Percentiles rank a stretch among this genome's conserved stretches.
Conservation (phyloP, 805 yeast species). For the Komagataella mondaviorum region DNA sequence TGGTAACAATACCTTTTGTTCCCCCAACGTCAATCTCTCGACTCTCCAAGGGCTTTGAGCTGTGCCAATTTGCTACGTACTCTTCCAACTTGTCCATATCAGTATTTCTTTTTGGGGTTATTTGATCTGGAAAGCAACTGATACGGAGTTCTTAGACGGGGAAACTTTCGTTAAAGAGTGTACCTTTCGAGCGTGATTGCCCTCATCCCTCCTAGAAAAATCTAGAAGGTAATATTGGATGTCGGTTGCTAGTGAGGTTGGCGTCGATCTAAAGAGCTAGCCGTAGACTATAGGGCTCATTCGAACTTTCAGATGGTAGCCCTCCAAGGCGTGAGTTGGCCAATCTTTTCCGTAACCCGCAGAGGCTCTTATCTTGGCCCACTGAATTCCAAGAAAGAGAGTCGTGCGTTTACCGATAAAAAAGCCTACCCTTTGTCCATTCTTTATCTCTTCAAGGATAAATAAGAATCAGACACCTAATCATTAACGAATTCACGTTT, state of each 20-base stretch:
- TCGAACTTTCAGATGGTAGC: too few species aligned
- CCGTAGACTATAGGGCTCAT: background rate
- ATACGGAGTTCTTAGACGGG: background rate
- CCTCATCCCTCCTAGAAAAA: background rate
- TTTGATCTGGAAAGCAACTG: background rate
- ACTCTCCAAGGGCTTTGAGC: background rate
- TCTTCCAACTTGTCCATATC: background rate
- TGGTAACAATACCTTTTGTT: background rate
- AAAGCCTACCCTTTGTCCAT: background rate
- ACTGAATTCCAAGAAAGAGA: background rate
- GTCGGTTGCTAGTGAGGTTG: background rate
- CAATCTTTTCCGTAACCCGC: background rate
- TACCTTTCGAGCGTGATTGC: background rate
- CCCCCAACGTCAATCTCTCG: background rate
- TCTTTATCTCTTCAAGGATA: background rate
- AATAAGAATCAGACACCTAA: background rate
- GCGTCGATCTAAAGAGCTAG: background rate
- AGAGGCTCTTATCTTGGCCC: background rate
- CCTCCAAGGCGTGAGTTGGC: background rate
- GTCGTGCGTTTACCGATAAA: background rate
- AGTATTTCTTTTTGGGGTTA: background rate
- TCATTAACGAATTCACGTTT: background rate
- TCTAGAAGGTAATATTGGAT: background rate
- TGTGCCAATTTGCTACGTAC: background rate
- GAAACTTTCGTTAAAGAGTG: background rate